These are phyloP conservation scores for Ceratocystis ficicola DNA, from an alignment of 2,329 filamentous ascomycete species.

Conservation along the genomic window DNA sequence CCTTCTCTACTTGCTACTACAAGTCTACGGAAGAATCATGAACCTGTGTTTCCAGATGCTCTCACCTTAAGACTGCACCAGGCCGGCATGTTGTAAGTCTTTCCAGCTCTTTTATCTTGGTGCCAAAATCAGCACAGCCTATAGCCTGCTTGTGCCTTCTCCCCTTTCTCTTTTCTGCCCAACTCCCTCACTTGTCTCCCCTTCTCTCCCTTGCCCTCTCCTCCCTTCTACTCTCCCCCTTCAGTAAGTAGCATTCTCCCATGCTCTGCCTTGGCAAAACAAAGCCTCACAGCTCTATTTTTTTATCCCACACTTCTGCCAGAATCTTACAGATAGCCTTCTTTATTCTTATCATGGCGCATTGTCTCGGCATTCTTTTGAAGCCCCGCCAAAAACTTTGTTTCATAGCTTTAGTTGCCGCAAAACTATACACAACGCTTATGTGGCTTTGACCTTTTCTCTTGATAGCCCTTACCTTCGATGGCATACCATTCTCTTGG, in stretches of 20 bases:
- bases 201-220: background rate
- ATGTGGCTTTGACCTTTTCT: background rate
- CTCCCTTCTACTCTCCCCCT: background rate
- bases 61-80: too few relatives aligned
- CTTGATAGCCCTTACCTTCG: background rate
- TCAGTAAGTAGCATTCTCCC: background rate
- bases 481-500: background rate
- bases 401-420: too few relatives aligned
- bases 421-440: too few relatives aligned
- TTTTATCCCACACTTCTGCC: background rate
- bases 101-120: background rate
- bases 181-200: background rate
- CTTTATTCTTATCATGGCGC: background rate
- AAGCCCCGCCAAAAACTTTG: background rate
- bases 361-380: background rate
- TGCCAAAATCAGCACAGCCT: too few relatives aligned
- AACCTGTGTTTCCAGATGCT: too few relatives aligned
- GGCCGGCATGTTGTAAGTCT: background rate
- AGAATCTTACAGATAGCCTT: background rate
- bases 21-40: too few relatives aligned
- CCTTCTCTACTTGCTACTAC: too few relatives aligned
- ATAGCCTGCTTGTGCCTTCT: background rate
- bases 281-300: background rate
- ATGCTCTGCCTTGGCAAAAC: background rate
- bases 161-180: background rate